Evolutionary conservation across 495 filamentous ascomycete genomes (phyloP).

Genomic region (Podospora pseudocomata): DNA sequence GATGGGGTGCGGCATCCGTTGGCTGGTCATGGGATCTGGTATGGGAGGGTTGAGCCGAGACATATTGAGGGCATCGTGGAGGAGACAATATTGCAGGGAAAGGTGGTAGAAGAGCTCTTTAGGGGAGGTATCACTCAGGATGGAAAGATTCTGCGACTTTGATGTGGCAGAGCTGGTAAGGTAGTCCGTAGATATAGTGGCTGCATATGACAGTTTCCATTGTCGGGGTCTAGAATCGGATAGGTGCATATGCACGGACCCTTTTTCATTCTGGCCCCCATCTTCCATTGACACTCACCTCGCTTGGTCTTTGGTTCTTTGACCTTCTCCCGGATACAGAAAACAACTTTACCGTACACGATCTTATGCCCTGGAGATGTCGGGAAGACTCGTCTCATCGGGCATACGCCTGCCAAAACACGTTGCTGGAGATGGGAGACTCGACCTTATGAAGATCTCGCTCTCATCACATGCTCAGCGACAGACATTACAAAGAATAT

Average conservation of each 20-base stretch:
- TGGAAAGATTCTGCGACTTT: conserved; percentile 43
- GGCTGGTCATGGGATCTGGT: conserved; percentile 86
- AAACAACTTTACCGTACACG: not conserved
- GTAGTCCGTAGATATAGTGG: not conserved
- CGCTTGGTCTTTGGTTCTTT: not conserved
- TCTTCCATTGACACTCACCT: not conserved
- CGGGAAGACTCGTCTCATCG: not conserved
- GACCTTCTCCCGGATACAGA: not conserved
- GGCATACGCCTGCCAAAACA: not conserved
- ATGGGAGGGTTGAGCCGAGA: conserved; percentile 79
- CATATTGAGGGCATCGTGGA: conserved; percentile 83
- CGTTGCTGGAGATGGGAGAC: not conserved
- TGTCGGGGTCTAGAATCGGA: not conserved
- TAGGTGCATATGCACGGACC: not conserved
- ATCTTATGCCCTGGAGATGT: not conserved
- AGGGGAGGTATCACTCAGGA: conserved; percentile 55
- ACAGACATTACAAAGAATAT: not conserved
- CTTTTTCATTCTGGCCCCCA: not conserved
- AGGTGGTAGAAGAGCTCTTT: conserved; percentile 72
- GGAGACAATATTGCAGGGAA: conserved; percentile 72
- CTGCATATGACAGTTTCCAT: not conserved
- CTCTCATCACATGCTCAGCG: not conserved
- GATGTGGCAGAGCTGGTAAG: conserved; percentile 11
- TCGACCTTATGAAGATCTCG: not conserved
- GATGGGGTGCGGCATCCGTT: conserved; percentile 51